phyloP scores from a whole-genome alignment of 2,329 filamentous ascomycete species.

The Leptodontidium sp. region DNA sequence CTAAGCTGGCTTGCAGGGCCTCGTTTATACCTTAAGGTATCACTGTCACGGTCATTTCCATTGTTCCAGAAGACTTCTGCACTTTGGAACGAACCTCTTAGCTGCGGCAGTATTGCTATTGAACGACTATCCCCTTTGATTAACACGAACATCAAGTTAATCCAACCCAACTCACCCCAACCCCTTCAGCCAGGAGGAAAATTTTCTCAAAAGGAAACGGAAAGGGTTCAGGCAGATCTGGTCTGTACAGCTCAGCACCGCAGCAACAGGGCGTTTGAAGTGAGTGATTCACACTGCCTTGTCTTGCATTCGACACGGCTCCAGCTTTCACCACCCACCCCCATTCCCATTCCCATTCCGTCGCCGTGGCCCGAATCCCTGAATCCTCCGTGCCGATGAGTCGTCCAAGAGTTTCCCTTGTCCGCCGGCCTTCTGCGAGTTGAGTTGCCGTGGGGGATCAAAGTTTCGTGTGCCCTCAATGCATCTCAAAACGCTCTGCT shows the following conservation, averaged over 20 bases:
- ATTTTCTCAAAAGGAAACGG: constrained; percentile 11
- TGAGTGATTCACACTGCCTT: constrained; percentile 13
- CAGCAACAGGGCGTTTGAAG: constrained; percentile 2
- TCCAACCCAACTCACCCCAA: neutral
- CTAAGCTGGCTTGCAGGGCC: neutral
- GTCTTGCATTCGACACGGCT: constrained; percentile 9
- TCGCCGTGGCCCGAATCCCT: constrained; percentile 7
- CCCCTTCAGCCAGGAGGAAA: neutral
- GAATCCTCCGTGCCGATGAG: neutral
- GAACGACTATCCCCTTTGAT: neutral
- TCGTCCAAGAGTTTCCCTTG: neutral
- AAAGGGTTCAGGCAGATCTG: neutral
- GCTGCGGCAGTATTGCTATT: neutral
- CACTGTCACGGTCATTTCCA: neutral
- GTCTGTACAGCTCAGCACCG: constrained; percentile 16
- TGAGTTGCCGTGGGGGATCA: constrained; percentile 9
- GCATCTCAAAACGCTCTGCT: neutral
- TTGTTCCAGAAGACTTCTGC: constrained; percentile 15
- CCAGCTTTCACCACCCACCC: constrained; percentile 7
- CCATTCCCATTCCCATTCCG: neutral
- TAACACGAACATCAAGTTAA: neutral
- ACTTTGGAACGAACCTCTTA: neutral
- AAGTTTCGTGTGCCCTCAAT: neutral
- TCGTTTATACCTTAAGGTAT: no score
- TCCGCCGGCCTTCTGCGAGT: neutral